Evolutionary conservation across 371 early-diverging fungal genomes (phyloP).

Genomic region (Mortierella sp.): DNA sequence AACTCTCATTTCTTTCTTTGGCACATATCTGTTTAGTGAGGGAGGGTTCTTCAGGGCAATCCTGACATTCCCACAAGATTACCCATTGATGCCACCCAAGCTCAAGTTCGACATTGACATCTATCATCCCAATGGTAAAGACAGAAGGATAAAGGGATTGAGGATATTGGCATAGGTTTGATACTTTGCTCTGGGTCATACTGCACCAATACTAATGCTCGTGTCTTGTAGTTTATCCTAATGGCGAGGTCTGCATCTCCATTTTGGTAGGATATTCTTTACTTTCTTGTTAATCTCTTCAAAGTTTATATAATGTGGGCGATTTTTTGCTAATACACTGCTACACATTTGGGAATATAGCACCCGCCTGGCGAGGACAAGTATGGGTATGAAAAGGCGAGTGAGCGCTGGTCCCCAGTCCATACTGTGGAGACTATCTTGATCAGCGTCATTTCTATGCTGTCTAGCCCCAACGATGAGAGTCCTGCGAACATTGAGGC

Average conservation of each 20-base stretch:
- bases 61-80: conserved; percentile 86
- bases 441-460: conserved; percentile 88
- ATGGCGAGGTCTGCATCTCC: conserved; percentile 94
- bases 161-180: neutral
- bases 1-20: neutral
- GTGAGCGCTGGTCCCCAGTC: conserved; percentile 95
- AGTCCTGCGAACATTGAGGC: conserved; percentile 95
- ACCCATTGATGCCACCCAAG: conserved; percentile 87
- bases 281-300: neutral
- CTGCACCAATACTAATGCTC: neutral
- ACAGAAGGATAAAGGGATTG: neutral
- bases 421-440: conserved; percentile 96
- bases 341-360: conserved; percentile 40
- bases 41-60: conserved; percentile 93
- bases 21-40: conserved; percentile 65
- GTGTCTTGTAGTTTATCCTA: conserved; percentile 70
- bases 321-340: neutral
- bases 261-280: conserved; percentile 74
- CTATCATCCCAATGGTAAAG: conserved; percentile 85
- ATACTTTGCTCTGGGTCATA: neutral
- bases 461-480: conserved; percentile 94
- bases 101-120: conserved; percentile 86
- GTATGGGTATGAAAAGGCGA: conserved; percentile 92
- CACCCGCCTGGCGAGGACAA: conserved; percentile 88
- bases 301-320: neutral